Evolutionary conservation across 2,329 filamentous ascomycete species (phyloP), one percentile per base, ranked within the genome.

Genomic region (Xylaria polymorpha): DNA sequence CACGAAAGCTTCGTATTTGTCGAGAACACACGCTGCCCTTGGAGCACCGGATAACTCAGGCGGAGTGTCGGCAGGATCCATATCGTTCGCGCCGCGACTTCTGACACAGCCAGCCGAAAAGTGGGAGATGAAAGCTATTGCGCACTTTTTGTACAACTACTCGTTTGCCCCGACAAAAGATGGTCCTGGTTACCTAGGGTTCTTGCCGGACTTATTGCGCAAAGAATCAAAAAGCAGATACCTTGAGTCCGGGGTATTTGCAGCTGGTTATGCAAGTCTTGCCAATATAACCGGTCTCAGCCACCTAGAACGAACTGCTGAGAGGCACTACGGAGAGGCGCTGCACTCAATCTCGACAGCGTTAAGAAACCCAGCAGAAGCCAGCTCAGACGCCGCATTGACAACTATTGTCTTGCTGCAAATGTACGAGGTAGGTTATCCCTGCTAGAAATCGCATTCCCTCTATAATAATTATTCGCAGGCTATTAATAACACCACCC

Each of bases 261-360:
- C 67, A 8, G 67, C 67, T 48, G 67, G 67, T n/a, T 67, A 41
- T 29, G 67, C 67, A 25, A 67, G 64, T 44, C 64, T 69, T 22
- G 59, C 55, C 10, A 69, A 69, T 48, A 61, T 67, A 51, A 66
- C 64, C 6, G 46, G 64, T 10, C 53, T 69, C n/a, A 12, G n/a
- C 0, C 55, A 63, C 41, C 59, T 69, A 15, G 41, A 63, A 37
- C 44, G 25, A 53, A 22, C 25, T 29, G 67, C 67, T 0, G 20
- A 67, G 22, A 67, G 39, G 41, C 41, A 67, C 18, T 69, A 69
- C 14, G 64, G 67, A 32, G 46, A 67, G 41, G 56, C 59, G 14
- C 55, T 69, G 35, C 53, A 39, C 32, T 64, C 32, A 14, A 48
- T 67, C 2, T 67, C 63, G 5, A 44, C 20, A 18, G 51, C 46